These are phyloP conservation scores for Jackrogersella minutella DNA, from an alignment of 495 filamentous ascomycete species.

Conservation along the genomic window DNA sequence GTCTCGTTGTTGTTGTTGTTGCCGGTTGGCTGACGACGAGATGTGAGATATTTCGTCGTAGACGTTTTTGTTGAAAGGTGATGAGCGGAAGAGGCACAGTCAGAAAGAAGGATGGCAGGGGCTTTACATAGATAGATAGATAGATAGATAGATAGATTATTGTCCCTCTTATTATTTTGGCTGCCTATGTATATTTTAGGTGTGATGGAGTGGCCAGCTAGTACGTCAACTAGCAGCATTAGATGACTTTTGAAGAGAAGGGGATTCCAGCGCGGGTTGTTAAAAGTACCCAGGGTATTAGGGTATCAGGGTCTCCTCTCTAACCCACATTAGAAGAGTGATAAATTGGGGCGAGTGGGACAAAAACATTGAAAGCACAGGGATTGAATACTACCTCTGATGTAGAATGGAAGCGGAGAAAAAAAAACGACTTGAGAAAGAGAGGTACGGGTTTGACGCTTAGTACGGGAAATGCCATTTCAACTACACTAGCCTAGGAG, in stretches of 20 bases:
- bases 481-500: slow-evolving; percentile 11
- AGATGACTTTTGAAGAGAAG: slow-evolving; percentile 24
- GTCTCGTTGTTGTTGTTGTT: slow-evolving; percentile 10
- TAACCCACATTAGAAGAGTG: slow-evolving; percentile 30
- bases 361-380: slow-evolving; percentile 32
- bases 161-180: slow-evolving; percentile 14
- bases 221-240: slow-evolving; percentile 44
- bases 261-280: slow-evolving; percentile 34
- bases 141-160: too few relatives aligned
- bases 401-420: slow-evolving; percentile 32
- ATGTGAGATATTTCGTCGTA: slow-evolving; percentile 31
- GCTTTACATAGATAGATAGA: slow-evolving; percentile 38
- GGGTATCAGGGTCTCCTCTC: slow-evolving; percentile 35
- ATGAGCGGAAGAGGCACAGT: slow-evolving; percentile 23
- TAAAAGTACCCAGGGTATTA: slow-evolving; percentile 30
- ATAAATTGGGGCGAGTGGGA: slow-evolving; percentile 44
- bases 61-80: slow-evolving; percentile 10
- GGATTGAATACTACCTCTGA: slow-evolving; percentile 29
- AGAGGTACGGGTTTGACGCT: slow-evolving; percentile 1
- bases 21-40: slow-evolving; percentile 19
- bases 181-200: slow-evolving; percentile 30
- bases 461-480: slow-evolving; percentile 37
- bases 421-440: neutral
- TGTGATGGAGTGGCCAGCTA: slow-evolving; percentile 39
- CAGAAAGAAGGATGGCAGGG: slow-evolving; percentile 28